Evolutionary conservation across 352 stramenopile genomes (phyloP).

Genomic region (Pythium insidiosum): DNA sequence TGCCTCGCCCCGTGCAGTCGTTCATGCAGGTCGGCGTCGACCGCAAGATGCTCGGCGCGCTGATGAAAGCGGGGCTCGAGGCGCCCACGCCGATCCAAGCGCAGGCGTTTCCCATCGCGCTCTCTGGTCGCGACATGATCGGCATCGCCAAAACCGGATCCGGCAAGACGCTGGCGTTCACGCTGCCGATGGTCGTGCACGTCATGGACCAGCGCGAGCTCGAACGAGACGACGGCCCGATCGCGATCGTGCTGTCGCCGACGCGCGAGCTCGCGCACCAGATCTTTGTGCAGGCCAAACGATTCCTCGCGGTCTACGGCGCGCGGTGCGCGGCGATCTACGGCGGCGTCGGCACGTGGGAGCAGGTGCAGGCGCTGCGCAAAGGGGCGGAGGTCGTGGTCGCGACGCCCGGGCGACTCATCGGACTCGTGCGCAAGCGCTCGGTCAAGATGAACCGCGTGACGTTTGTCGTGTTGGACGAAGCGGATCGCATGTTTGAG

Average conservation of each 20-base stretch:
- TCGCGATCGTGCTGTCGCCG: constrained; percentile 71
- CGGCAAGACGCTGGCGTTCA: constrained; percentile 97
- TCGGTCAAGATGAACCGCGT: constrained; percentile 51
- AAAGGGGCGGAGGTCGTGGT: constrained; percentile 74
- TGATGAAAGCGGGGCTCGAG: constrained; percentile 68
- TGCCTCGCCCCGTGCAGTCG: constrained; percentile 57
- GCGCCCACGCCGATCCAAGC: constrained; percentile 76
- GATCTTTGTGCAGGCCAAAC: constrained; percentile 79
- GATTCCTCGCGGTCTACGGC: constrained; percentile 62
- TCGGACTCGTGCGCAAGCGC: constrained; percentile 81
- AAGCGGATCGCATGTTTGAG: constrained; percentile 87
- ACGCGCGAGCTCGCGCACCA: constrained; percentile 81
- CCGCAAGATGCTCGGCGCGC: constrained; percentile 46
- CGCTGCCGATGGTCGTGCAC: constrained; percentile 90
- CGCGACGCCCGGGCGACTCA: constrained; percentile 68
- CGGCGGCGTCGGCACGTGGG: constrained; percentile 77
- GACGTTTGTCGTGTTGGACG: constrained; percentile 84
- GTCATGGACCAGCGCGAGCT: constrained; percentile 85
- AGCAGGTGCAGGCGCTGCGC: constrained; percentile 69
- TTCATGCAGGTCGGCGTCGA: constrained; percentile 73
- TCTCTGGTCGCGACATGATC: constrained; percentile 74
- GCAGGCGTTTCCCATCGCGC: constrained; percentile 73
- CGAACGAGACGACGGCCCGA: constrained; percentile 60
- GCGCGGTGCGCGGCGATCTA: constrained; percentile 74
- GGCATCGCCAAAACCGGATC: constrained; percentile 94